Evolutionary conservation across 306 rosid genomes (phyloP), one percentile per base, ranked within the genome.

Genomic region (Aeschynomene evenia): DNA sequence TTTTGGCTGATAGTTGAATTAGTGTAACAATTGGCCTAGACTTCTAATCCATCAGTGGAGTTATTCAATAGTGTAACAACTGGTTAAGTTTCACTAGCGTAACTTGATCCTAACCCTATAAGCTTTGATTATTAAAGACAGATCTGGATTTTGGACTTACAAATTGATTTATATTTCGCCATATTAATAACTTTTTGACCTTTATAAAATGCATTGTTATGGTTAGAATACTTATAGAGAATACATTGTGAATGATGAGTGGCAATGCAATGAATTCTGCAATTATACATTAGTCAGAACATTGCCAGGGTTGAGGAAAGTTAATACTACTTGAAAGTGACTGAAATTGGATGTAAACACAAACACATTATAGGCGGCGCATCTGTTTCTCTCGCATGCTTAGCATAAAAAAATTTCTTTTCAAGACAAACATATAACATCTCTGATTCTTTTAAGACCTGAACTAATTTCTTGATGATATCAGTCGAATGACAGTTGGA

Each of bases 401-500:
- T 64, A 45, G 10, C 57, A 14, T 7, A 14, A 24, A 63, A 72
- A 46, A 24, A 59, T 49, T 20, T 13, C 54, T 46, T 31, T 63
- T 54, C 24, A 18, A 22, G 28, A 49, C 23, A 36, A 29, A 23
- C 64, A 9, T 29, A 19, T 60, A 16, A 52, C 37, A 62, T 40
- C 5, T 23, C 21, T 60, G 33, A 31, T 40, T 18, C 10, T 64
- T 45, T 24, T 13, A 10, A 40, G 26, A 70, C 20, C 20, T 49
- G 14, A 71, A 50, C 64, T 66, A 19, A 48, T 54, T 37, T 29
- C 61, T 20, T 75, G 26, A 60, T 68, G 70, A 48, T 67, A 28
- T 85, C 86, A 92, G 98, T 78, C 98, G 98, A 62, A 93, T 93
- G 98, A 93, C 98, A 33, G 97, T 93, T 4, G 98, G 98, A 34